These are phyloP conservation scores for Kwoniella pini DNA, from an alignment of 768 basidiomycete species.

Conservation along the genomic window DNA sequence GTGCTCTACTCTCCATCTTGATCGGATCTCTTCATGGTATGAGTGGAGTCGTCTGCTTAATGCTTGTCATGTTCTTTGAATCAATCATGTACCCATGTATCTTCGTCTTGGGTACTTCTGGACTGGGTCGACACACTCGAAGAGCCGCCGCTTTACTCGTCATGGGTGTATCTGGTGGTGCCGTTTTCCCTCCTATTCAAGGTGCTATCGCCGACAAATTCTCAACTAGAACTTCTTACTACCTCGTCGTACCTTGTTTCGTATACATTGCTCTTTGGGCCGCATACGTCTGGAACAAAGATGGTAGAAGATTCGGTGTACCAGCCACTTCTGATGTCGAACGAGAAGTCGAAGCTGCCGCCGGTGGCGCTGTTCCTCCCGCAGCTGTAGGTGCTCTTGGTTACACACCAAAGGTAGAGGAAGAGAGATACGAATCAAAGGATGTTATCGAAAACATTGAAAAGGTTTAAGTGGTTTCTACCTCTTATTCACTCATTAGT, in stretches of 20 bases:
- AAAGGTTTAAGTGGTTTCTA: constrained; percentile 11
- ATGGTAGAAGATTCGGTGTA: constrained; percentile 31
- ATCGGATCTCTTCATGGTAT: constrained; percentile 61
- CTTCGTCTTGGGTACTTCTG: constrained; percentile 57
- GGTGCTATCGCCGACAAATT: constrained; percentile 53
- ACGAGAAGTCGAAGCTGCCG: constrained; percentile 16
- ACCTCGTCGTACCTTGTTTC: constrained; percentile 45
- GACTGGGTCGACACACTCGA: constrained; percentile 54
- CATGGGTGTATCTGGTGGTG: constrained; percentile 45
- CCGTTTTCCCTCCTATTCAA: constrained; percentile 54
- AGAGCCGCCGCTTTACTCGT: constrained; percentile 53
- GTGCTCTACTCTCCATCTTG: constrained; percentile 61
- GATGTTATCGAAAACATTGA: constrained; percentile 23
- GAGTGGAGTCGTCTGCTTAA: constrained; percentile 65
- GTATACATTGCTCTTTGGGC: constrained; percentile 45
- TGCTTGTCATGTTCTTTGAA: constrained; percentile 71
- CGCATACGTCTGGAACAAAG: constrained; percentile 48
- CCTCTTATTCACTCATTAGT: neutral
- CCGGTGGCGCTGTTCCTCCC: constrained; percentile 14
- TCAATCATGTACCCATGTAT: constrained; percentile 59
- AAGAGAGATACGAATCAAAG: constrained; percentile 14
- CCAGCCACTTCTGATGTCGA: constrained; percentile 11
- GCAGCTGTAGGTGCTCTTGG: constrained; percentile 22
- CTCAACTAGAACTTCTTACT: constrained; percentile 43
- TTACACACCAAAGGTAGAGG: constrained; percentile 20